Base-by-base conservation (phyloP, 495 filamentous ascomycete species). In the Haplographium delicatum region DNA sequence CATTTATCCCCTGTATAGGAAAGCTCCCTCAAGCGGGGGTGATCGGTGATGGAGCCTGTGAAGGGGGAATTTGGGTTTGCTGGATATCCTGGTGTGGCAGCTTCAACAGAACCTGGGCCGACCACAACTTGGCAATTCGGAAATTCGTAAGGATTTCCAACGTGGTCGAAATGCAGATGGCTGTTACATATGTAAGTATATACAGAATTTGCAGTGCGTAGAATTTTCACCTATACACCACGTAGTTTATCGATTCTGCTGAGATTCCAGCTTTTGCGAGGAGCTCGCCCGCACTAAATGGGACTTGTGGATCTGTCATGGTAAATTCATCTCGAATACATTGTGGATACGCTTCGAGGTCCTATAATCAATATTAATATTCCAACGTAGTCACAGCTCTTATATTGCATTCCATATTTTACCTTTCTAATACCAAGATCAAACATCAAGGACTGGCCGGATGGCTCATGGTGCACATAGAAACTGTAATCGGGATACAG, bases 381-480 rank as follows among this genome's bases (percentile, higher is more conserved):
- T n/a, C n/a, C n/a, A n/a, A n/a, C n/a, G n/a, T n/a, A n/a, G n/a
- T n/a, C n/a, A n/a, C n/a, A n/a, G n/a, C n/a, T n/a, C n/a, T n/a
- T n/a, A n/a, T n/a, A n/a, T n/a, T n/a, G n/a, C n/a, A n/a, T n/a
- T n/a, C n/a, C n/a, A n/a, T 68, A 25, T 54, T 58, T 70, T 51
- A 76, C 72, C 57, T 69, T 68, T 1, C 71, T 64, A 6, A 76
- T 60, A 4, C 76, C 77, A 1, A 79, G 65, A 54, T 80, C 77
- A 53, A 73, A 80, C 9, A 81, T 58, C 10, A 76, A n/a, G 19
- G 70, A 67, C 9, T 59, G 53, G 11, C 53, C 60, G 9, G 18
- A 18, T 0, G 66, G 54, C n/a, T n/a, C n/a, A 51, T 76, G 67
- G 33, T 71, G 58, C 37, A 78, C 65, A 0, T 77, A 59, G 50